Conservation (phyloP, 1,139 yeast species). For the Kodamaea suecica region DNA sequence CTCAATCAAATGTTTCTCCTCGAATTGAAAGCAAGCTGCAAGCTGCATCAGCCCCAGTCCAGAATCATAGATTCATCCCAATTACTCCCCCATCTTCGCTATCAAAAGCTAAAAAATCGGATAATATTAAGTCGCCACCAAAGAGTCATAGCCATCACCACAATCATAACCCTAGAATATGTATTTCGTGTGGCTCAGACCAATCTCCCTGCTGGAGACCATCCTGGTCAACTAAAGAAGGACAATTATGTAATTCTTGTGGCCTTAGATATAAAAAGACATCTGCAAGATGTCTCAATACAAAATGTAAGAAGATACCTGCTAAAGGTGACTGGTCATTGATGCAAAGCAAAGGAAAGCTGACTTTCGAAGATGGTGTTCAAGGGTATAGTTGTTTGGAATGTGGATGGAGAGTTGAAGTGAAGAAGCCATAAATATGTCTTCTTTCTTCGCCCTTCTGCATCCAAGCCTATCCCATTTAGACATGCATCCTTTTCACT, state of each 20-base stretch:
- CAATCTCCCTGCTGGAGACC: slow-evolving; percentile 99
- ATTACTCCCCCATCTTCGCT: slow-evolving; percentile 48
- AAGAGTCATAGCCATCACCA: slow-evolving; percentile 23
- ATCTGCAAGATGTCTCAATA: slow-evolving; percentile 80
- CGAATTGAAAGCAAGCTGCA: no score
- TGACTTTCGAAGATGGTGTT: slow-evolving; percentile 40
- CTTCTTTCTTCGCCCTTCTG: no score
- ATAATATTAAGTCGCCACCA: slow-evolving; percentile 37
- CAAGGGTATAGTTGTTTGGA: slow-evolving; percentile 61
- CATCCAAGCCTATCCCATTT: neutral
- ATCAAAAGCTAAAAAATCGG: slow-evolving; percentile 28
- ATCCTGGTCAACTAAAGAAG: slow-evolving; percentile 84
- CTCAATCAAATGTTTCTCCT: no score
- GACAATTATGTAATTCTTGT: slow-evolving; percentile 94
- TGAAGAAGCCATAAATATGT: slow-evolving; percentile 19
- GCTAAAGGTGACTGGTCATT: slow-evolving; percentile 94
- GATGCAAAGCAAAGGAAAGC: slow-evolving; percentile 70
- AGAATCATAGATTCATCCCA: slow-evolving; percentile 36
- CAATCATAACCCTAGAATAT: slow-evolving; percentile 47
- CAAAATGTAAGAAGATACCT: slow-evolving; percentile 79
- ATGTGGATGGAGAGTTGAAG: slow-evolving; percentile 56
- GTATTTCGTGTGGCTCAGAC: slow-evolving; percentile 88
- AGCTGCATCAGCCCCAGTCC: slow-evolving; percentile 7
- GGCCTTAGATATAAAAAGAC: slow-evolving; percentile 94
- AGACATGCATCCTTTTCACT: neutral